Evolutionary conservation across 2,329 filamentous ascomycete genomes (phyloP).

Genomic region (Trichoderma atrobrunneum): DNA sequence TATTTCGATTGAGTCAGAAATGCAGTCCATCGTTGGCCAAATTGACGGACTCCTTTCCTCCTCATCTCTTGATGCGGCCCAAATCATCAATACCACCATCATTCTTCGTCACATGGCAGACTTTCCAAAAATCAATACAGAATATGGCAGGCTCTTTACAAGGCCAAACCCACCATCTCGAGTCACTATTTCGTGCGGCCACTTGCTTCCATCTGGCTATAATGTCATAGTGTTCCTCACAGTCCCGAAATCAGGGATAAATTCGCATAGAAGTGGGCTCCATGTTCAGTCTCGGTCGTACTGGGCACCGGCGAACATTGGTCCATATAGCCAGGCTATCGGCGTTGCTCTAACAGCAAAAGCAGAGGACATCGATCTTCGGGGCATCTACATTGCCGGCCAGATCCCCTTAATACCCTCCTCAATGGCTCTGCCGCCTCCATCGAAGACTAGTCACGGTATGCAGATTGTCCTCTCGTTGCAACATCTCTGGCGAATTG

Average conservation of each 20-base stretch:
- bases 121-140: constrained; percentile 70
- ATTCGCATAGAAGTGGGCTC: constrained; percentile 55
- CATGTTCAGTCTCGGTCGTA: constrained; percentile 94
- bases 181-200: constrained; percentile 77
- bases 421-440: constrained; percentile 63
- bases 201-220: constrained; percentile 56
- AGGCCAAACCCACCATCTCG: constrained; percentile 80
- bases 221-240: constrained; percentile 60
- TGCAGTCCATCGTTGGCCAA: constrained; percentile 44
- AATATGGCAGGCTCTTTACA: constrained; percentile 73
- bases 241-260: constrained; percentile 33
- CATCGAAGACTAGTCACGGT: constrained; percentile 41
- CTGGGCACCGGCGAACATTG: constrained; percentile 97
- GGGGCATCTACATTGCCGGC: constrained; percentile 69
- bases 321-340: constrained; percentile 91
- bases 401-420: constrained; percentile 86
- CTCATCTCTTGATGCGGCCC: constrained; percentile 28
- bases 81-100: constrained; percentile 59
- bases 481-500: constrained; percentile 88
- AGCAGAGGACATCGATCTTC: constrained; percentile 25
- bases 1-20: constrained; percentile 46
- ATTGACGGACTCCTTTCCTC: constrained; percentile 42
- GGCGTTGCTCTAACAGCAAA: constrained; percentile 40
- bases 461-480: constrained; percentile 69
- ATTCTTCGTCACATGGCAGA: constrained; percentile 76